These are phyloP conservation scores for Rhodotorula sp. DNA, from an alignment of 1,284 basidiomycete genomes.

Conservation along the genomic window DNA sequence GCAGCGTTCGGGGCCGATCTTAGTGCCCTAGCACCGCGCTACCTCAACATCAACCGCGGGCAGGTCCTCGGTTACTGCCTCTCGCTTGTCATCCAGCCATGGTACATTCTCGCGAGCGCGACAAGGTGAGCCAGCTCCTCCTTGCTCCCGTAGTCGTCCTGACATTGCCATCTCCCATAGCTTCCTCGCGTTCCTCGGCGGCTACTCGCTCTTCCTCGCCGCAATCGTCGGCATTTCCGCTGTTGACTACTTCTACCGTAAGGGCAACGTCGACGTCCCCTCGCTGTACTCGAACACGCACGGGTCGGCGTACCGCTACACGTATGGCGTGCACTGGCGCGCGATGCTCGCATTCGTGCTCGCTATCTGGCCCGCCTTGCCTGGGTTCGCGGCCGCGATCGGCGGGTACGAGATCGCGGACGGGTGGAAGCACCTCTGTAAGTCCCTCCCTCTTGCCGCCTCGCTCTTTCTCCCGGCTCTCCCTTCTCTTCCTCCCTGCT, in stretches of 20 bases:
- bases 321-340: constrained; percentile 25
- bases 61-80: constrained; percentile 44
- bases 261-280: constrained; percentile 32
- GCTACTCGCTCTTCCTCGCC: constrained; percentile 35
- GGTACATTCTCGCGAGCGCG: constrained; percentile 48
- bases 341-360: constrained; percentile 22
- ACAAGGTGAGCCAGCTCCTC: background rate
- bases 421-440: constrained; percentile 13
- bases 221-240: constrained; percentile 20
- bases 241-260: constrained; percentile 27
- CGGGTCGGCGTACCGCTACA: constrained; percentile 15
- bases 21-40: constrained; percentile 48
- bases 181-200: constrained; percentile 31
- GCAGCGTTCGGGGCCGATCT: constrained; percentile 50
- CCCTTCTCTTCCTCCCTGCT: too few species aligned
- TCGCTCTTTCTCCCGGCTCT: too few species aligned
- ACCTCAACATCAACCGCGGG: constrained; percentile 51
- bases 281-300: constrained; percentile 20
- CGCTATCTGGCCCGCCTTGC: constrained; percentile 24
- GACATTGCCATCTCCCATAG: background rate
- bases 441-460: too few species aligned
- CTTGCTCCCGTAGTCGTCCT: too few species aligned
- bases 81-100: constrained; percentile 48
- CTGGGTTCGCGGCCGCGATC: constrained; percentile 16
- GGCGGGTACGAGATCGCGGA: background rate